Evolutionary conservation across 495 filamentous ascomycete genomes (phyloP), one percentile per base, ranked within the genome.

Genomic region (Oidiodendron maius): DNA sequence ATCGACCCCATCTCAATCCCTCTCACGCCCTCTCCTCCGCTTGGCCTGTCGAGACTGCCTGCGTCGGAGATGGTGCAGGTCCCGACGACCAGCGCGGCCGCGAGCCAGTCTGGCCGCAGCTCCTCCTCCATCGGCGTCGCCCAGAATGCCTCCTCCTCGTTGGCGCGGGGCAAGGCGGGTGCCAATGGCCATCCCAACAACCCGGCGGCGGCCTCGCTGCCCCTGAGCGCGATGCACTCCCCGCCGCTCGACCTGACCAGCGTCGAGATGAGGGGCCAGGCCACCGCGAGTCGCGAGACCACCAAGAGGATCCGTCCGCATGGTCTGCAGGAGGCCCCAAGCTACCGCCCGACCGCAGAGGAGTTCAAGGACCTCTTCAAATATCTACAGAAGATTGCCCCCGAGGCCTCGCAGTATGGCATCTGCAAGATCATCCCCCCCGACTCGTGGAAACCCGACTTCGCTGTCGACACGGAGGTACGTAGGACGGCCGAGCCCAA

Each of bases 391-490:
- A 95, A 87, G 61, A 96, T 99, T 55, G 72, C 81, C 11, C 82
- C 84, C 4, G 90, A 96, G 59, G 93, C 86, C 15, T 71, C 64
- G 44, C 80, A 89, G 58, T 99, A 87, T 64, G 93, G 93, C 24
- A 83, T 97, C 34, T 89, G 87, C 74, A 91, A 96, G 67, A 86
- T 99, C 51, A 86, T 97, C 48, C 93, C 94, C 11, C 93, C 93
- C 10, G 86, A 91, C 46, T 80, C 75, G 25, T 99, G 93, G 93
- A 90, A 94, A 50, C 93, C 93, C 13, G 72, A 84, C 36, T 97
- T 99, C 60, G 91, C 91, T 11, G 89, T 99, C 59, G 90, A 99
- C 67, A 96, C 93, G 15, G 89, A 96, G 83, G 91, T 96, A 57
- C 21, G 55, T 41, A 6, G 28, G 36, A 30, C 30, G 23, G 15